Percentiles rank a stretch among this genome's conserved stretches.
Evolutionary conservation across 2,329 filamentous ascomycete genomes (phyloP).

Genomic region (Mariannaea sp.): DNA sequence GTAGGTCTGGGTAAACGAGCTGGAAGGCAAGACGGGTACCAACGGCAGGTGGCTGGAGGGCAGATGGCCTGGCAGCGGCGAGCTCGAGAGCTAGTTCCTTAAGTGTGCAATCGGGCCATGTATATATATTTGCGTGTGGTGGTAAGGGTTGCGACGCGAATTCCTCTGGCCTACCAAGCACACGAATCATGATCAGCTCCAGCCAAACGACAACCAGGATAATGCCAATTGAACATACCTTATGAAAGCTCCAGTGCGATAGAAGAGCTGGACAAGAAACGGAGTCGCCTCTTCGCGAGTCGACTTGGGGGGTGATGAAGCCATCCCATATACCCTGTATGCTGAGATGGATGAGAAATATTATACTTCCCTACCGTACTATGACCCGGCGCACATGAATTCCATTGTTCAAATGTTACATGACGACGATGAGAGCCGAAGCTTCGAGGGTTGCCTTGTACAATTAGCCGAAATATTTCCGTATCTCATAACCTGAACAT

Average conservation of each 20-base stretch:
- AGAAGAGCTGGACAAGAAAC: conserved; percentile 86
- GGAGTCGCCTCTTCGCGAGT: conserved; percentile 77
- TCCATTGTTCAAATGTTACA: conserved; percentile 1
- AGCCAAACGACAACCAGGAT: background rate
- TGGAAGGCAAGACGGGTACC: conserved; percentile 89
- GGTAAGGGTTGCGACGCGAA: conserved; percentile 66
- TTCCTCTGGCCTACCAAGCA: conserved; percentile 65
- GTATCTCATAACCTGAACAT: conserved; percentile 28
- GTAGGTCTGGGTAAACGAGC: conserved; percentile 80
- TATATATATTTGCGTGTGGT: conserved; percentile 78
- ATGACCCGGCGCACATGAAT: conserved; percentile 8
- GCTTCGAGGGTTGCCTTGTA: background rate
- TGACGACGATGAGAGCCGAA: conserved; percentile 11
- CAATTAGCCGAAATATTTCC: conserved; percentile 35
- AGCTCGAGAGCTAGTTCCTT: conserved; percentile 81
- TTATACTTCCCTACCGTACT: background rate
- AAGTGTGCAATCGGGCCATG: conserved; percentile 81
- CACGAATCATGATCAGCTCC: background rate
- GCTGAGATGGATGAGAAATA: background rate
- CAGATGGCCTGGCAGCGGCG: conserved; percentile 63
- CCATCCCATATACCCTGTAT: conserved; percentile 11
- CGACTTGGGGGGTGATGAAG: conserved; percentile 27
- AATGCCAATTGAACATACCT: conserved; percentile 50
- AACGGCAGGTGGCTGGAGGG: conserved; percentile 74
- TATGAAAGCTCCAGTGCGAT: conserved; percentile 74